These are phyloP conservation scores for Blastomyces parvus DNA, from an alignment of 2,329 filamentous ascomycete genomes.

Conservation along the genomic window DNA sequence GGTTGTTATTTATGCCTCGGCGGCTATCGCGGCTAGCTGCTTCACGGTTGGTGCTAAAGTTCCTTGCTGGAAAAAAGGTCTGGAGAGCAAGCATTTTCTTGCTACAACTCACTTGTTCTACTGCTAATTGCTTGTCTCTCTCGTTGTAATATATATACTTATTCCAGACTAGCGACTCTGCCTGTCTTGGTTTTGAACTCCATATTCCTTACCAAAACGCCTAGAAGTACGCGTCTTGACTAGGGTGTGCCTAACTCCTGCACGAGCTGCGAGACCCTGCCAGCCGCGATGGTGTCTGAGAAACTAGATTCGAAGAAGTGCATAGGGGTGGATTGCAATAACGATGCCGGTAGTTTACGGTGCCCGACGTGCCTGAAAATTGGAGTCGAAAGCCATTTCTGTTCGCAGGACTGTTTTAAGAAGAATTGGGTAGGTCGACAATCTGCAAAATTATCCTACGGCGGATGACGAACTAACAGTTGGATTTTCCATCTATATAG, in stretches of 20 bases:
- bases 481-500: constrained; percentile 39
- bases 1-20: too few relatives aligned
- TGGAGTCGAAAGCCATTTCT: constrained; percentile 88
- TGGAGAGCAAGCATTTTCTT: not conserved
- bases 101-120: not conserved
- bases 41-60: not conserved
- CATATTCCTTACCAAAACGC: not conserved
- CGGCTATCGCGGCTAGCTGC: not conserved
- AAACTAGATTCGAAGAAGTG: constrained; percentile 45
- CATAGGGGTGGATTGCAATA: constrained; percentile 70
- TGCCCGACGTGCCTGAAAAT: constrained; percentile 93
- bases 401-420: constrained; percentile 98
- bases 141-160: not conserved
- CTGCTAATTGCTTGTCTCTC: not conserved
- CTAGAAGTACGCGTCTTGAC: not conserved
- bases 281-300: constrained; percentile 20
- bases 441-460: too few relatives aligned
- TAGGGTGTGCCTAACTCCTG: not conserved
- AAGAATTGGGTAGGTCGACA: constrained; percentile 76
- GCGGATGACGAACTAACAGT: constrained; percentile 3
- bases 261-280: not conserved
- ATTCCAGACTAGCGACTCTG: not conserved
- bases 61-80: not conserved
- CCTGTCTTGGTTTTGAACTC: not conserved
- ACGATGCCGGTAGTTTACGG: constrained; percentile 75